Evolutionary conservation across 495 filamentous ascomycete species (phyloP).

Genomic region (Penicillium nucicola): DNA sequence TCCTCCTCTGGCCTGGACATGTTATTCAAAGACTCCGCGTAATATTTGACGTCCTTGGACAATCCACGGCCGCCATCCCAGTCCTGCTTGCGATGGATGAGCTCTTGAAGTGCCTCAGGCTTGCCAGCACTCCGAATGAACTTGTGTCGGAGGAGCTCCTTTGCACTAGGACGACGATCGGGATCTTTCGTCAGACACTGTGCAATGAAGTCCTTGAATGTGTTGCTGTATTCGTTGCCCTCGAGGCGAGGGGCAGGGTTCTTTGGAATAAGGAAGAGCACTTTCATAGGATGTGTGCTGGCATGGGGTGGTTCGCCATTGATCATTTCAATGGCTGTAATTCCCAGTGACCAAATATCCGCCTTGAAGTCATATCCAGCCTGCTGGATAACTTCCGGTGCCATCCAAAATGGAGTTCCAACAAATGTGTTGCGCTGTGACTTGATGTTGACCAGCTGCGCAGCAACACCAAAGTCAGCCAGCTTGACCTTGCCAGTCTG

Average conservation of each 20-base stretch:
- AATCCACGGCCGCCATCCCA: slow-evolving; percentile 65
- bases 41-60: slow-evolving; percentile 67
- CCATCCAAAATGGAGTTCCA: slow-evolving; percentile 99
- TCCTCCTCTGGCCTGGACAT: slow-evolving; percentile 52
- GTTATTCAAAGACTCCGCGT: slow-evolving; percentile 85
- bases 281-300: slow-evolving; percentile 94
- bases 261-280: slow-evolving; percentile 96
- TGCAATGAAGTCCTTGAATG: slow-evolving; percentile 91
- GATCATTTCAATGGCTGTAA: slow-evolving; percentile 92
- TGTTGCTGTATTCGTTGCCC: slow-evolving; percentile 76
- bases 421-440: slow-evolving; percentile 98
- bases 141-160: slow-evolving; percentile 83
- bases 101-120: slow-evolving; percentile 77
- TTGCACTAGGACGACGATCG: slow-evolving; percentile 77
- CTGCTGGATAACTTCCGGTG: slow-evolving; percentile 96
- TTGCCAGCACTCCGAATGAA: slow-evolving; percentile 86
- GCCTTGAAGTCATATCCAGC: slow-evolving; percentile 96
- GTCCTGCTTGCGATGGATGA: slow-evolving; percentile 80
- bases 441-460: slow-evolving; percentile 95
- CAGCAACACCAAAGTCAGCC: slow-evolving; percentile 96
- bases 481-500: slow-evolving; percentile 92
- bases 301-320: slow-evolving; percentile 92
- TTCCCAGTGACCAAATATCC: slow-evolving; percentile 96
- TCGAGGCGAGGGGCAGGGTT: slow-evolving; percentile 81
- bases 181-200: slow-evolving; percentile 90